Evolutionary conservation across 2,329 filamentous ascomycete genomes (phyloP), one percentile per base, ranked within the genome.

Genomic region (Xylaria hypoxylon): DNA sequence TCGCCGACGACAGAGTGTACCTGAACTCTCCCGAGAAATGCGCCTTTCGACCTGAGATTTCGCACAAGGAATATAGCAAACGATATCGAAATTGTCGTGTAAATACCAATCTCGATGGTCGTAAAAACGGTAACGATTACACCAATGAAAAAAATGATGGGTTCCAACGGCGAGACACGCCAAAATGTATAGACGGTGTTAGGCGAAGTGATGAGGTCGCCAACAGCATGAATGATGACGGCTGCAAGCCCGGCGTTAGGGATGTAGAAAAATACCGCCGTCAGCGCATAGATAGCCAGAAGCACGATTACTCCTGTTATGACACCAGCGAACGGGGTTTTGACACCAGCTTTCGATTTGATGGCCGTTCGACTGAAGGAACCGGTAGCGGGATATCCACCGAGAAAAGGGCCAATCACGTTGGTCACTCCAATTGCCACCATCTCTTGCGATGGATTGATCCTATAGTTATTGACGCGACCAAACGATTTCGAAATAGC

Each of bases 401-500:
- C 96, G 2, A 98, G 85, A 81, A 98, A 97, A 2, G 96, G 94
- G 0, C 93, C 94, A 7, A 98, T 84, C 42, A 98, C 84, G 77
- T 98, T 98, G 40, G 90, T 91, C 28, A 97, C 88, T 68, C 95
- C 95, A 71, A 98, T 97, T 24, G 93, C 95, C 52, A 99, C 92
- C 80, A 99, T 87, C 78, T 99, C 95, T 78, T 99, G 95, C 0
- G 95, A 97, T 0, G 96, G 94, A 73, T 97, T 90, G 77, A 99
- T 97, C 17, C 89, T 90, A 80, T 99, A 99, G 81, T 97, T 97
- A 83, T 97, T 98, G 73, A 97, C 88, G 65, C 95, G 88, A 10
- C 96, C 96, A 72, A 99, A 98, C 0, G 95, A 97, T 79, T 98
- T 99, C 19, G 94, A 93, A 69, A 98, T 97, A 53, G 95, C 94